Percentiles rank a stretch among this genome's conserved stretches.
phyloP scores from a whole-genome alignment of 2,329 filamentous ascomycete genomes.

The Colletotrichum abscissum region DNA sequence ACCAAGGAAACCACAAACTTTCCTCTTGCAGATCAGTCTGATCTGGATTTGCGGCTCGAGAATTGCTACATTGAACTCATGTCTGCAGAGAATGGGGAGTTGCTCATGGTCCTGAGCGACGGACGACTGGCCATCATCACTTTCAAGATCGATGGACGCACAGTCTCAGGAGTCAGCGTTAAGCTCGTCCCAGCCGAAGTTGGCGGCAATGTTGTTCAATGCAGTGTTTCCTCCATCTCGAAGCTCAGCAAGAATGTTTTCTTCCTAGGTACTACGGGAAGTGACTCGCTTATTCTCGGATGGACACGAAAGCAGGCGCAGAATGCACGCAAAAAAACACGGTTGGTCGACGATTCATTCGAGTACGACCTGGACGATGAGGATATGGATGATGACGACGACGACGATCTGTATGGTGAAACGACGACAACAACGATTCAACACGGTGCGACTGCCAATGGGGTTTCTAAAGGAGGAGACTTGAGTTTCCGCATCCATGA shows the following conservation, averaged over 20 bases:
- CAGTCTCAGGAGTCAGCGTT: constrained; percentile 87
- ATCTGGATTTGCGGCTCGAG: constrained; percentile 83
- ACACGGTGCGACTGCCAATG: constrained; percentile 47
- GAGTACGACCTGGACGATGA: constrained; percentile 64
- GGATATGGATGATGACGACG: constrained; percentile 71
- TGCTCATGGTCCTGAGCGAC: constrained; percentile 83
- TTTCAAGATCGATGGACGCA: constrained; percentile 90
- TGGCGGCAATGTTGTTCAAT: constrained; percentile 71
- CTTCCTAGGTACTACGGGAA: constrained; percentile 87
- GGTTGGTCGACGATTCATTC: constrained; percentile 65
- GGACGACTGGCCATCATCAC: constrained; percentile 80
- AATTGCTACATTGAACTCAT: constrained; percentile 82
- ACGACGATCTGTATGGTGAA: constrained; percentile 69
- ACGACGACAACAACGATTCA: constrained; percentile 46
- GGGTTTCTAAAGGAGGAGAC: constrained; percentile 66
- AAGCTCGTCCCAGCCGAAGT: constrained; percentile 71
- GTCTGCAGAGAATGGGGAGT: constrained; percentile 80
- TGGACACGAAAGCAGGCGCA: constrained; percentile 78
- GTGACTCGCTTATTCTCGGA: constrained; percentile 83
- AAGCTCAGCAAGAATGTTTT: constrained; percentile 75
- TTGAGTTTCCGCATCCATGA: constrained; percentile 84
- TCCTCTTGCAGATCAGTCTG: constrained; percentile 85
- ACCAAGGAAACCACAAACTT: constrained; percentile 86
- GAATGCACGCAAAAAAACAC: constrained; percentile 70
- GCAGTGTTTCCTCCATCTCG: constrained; percentile 75